Base-by-base conservation (phyloP, 83 land plant genomes). In the Picea engelmannii region DNA sequence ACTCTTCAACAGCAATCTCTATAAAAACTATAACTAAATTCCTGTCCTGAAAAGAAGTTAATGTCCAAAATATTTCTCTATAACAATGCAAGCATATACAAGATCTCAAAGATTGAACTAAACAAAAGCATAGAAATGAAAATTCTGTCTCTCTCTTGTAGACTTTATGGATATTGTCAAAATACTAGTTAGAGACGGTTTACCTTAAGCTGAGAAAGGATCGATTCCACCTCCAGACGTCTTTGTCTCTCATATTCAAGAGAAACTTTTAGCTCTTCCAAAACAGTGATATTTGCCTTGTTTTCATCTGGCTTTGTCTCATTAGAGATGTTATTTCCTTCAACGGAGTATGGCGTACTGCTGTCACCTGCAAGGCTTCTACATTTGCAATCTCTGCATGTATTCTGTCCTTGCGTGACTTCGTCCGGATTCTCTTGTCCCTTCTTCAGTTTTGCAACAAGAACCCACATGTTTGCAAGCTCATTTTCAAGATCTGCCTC, bases 391-490 rank as follows among this genome's bases (percentile, higher is more conserved):
- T 49, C 77, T 73, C 23, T 52, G 49, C 52, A 47, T 40, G 49
- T 21, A 47, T 73, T 73, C 58, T 11, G 23, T 73, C 77, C 77
- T 52, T 42, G 49, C 2, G 27, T 20, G 11, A 11, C 79, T 67
- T 77, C 87, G 17, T 64, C 24, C 13, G 79, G 87, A 79, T 42
- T 67, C 20, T 93, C 92, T 21, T 84, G 86, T 44, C 89, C 89
- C 24, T 83, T 95, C 70, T 88, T 93, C 55, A 95, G 84, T 81
- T 93, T 91, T 24, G 95, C 95, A 65, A 93, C 93, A 66, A 95
- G 88, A 81, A 93, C 90, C 97, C 97, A 95, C 97, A 95, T 95
- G 76, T 89, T 91, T 13, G 97, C 97, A 25, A 95, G 92, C 70
- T 95, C 97, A 80, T 91, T 95, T 78, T 95, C 97, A 5, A 95